phyloP scores from a whole-genome alignment of 2,329 filamentous ascomycete genomes.

The Ophiostoma sp. region DNA sequence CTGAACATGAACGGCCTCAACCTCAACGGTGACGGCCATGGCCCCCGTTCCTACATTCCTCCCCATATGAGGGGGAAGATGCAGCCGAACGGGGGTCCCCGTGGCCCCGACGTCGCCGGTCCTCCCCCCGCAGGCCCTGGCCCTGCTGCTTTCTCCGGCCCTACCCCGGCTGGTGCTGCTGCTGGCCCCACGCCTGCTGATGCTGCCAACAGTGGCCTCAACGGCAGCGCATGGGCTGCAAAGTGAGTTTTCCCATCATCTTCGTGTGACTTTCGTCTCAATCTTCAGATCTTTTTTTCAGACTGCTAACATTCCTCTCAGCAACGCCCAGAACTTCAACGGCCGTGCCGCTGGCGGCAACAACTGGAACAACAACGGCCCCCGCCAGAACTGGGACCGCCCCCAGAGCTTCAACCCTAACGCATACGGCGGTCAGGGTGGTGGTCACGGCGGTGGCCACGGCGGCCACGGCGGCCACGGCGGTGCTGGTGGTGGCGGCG shows the following conservation, averaged over 20 bases:
- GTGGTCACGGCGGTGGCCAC: constrained; percentile 25
- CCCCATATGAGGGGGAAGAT: constrained; percentile 73
- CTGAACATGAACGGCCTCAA: constrained; percentile 77
- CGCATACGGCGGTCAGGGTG: constrained; percentile 46
- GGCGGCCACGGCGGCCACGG: constrained; percentile 35
- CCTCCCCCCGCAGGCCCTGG: constrained; percentile 28
- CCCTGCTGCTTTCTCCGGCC: constrained; percentile 21
- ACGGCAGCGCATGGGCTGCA: constrained; percentile 66
- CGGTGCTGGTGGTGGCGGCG: constrained; percentile 40
- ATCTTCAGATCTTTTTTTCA: constrained; percentile 1
- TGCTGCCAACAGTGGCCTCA: constrained; percentile 46
- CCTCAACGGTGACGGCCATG: constrained; percentile 48
- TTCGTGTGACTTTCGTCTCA: constrained; percentile 23
- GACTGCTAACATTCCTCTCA: constrained; percentile 27
- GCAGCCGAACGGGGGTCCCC: constrained; percentile 34
- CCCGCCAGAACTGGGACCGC: constrained; percentile 33
- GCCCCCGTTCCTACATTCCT: constrained; percentile 74
- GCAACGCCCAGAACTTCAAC: constrained; percentile 51
- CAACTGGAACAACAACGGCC: constrained; percentile 32
- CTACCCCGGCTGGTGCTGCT: constrained; percentile 19
- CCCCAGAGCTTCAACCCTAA: constrained; percentile 58
- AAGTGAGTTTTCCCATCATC: constrained; percentile 47
- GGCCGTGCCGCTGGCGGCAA: constrained; percentile 37
- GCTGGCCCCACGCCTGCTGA: constrained; percentile 9
- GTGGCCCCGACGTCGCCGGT: constrained; percentile 28